Conservation (phyloP, 371 early-diverging fungal genomes). For the Actinomortierella ambigua region DNA sequence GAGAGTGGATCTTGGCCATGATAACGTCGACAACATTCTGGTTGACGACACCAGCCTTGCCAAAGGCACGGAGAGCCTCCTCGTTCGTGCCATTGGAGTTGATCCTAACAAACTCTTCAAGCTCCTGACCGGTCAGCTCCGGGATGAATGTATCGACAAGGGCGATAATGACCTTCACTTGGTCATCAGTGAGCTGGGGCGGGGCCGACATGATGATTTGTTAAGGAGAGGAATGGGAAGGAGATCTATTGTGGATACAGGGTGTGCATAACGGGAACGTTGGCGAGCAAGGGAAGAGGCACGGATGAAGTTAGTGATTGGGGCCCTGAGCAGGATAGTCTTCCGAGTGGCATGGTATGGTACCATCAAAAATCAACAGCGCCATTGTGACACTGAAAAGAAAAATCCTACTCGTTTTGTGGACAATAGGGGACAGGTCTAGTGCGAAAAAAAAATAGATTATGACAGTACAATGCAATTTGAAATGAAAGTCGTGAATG, state of each 20-base stretch:
- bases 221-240: conserved; percentile 5
- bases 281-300: too few species aligned
- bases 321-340: too few species aligned
- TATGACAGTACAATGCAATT: too few species aligned
- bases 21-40: conserved; percentile 18
- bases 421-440: too few species aligned
- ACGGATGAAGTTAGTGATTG: too few species aligned
- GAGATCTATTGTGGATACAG: background rate
- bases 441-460: too few species aligned
- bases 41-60: conserved; percentile 31
- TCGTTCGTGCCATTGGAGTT: conserved; percentile 42
- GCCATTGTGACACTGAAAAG: too few species aligned
- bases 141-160: conserved; percentile 56
- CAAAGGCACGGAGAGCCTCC: conserved; percentile 30
- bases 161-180: conserved; percentile 50
- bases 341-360: too few species aligned
- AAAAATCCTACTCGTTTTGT: too few species aligned
- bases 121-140: conserved; percentile 41
- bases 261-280: too few species aligned
- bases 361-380: too few species aligned
- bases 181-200: conserved; percentile 43
- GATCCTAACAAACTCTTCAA: conserved; percentile 34
- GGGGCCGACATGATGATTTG: conserved; percentile 11
- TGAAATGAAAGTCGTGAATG: background rate
- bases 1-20: conserved; percentile 21